Evolutionary conservation across 2,329 filamentous ascomycete genomes (phyloP).

Genomic region (Immersiporthe knoxdaviesiana): DNA sequence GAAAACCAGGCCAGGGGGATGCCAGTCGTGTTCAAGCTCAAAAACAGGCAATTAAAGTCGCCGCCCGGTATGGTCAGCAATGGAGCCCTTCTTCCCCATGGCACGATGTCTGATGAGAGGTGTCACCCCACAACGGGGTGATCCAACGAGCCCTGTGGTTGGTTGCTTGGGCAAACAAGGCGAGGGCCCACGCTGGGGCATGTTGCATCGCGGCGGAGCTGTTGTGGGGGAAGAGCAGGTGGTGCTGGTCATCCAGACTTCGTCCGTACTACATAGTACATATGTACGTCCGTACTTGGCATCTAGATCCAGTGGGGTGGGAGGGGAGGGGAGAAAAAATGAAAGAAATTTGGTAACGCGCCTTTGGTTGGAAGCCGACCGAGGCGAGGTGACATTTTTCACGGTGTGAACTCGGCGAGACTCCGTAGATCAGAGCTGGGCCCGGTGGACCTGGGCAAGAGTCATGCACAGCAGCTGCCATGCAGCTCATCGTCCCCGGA

Average conservation of each 20-base stretch:
- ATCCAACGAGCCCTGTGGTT: conserved; percentile 4
- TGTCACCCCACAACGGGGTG: conserved; percentile 20
- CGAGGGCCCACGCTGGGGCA: conserved; percentile 15
- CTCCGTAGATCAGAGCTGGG: background rate
- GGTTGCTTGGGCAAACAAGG: background rate
- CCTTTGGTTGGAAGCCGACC: background rate
- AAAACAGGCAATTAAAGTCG: background rate
- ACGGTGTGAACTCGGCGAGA: conserved; percentile 3
- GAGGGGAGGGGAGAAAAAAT: background rate
- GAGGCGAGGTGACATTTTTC: background rate
- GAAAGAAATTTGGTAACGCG: conserved; percentile 3
- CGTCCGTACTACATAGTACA: too few species aligned
- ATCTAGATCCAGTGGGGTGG: conserved; percentile 10
- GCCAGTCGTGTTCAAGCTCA: background rate
- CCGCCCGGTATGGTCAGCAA: conserved; percentile 16
- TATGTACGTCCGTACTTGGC: too few species aligned
- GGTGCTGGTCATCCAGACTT: background rate
- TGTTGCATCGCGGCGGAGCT: conserved; percentile 13
- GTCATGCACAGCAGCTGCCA: background rate
- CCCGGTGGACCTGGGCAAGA: background rate
- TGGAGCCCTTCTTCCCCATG: conserved; percentile 13
- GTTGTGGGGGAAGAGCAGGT: conserved; percentile 2
- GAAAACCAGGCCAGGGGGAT: background rate
- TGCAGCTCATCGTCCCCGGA: conserved; percentile 1
- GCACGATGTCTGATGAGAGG: conserved; percentile 8